These are phyloP conservation scores for Smithsoniella earleae DNA, from an alignment of 163 green algal genomes.

Conservation along the genomic window DNA sequence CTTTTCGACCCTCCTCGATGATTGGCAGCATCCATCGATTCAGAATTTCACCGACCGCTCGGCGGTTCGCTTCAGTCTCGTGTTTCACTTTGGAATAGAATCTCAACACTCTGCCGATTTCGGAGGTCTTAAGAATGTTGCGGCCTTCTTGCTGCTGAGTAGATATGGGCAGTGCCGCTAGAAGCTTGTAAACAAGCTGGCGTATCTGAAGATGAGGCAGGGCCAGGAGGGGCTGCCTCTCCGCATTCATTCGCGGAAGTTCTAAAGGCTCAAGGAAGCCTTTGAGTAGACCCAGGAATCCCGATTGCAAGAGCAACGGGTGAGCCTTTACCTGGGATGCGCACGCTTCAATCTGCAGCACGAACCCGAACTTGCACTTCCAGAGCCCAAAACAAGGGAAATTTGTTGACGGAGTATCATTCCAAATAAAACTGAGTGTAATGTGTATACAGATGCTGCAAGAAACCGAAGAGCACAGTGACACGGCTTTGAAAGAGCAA, in stretches of 20 bases:
- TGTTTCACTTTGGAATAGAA: conserved; percentile 9
- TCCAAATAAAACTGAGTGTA: conserved; percentile 11
- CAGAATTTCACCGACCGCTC: conserved; percentile 3
- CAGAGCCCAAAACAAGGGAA: too few species aligned
- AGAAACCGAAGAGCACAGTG: too few species aligned
- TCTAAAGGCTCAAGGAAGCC: conserved; percentile 29
- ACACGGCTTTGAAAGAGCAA: too few species aligned
- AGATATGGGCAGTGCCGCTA: conserved; percentile 7
- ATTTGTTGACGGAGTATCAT: too few species aligned
- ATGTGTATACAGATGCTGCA: too few species aligned
- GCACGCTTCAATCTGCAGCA: conserved; percentile 9
- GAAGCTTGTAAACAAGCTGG: neutral
- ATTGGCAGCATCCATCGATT: conserved; percentile 25
- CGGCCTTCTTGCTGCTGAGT: conserved; percentile 12
- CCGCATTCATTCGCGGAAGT: neutral
- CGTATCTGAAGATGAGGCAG: neutral
- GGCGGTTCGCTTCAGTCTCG: conserved; percentile 4
- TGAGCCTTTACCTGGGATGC: neutral
- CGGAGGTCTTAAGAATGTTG: neutral
- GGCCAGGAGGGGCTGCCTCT: neutral
- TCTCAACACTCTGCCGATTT: conserved; percentile 1
- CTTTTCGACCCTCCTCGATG: conserved; percentile 26
- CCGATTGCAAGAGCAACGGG: neutral
- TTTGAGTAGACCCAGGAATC: conserved; percentile 11
- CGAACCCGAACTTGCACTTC: too few species aligned